Conservation (phyloP, 2,329 filamentous ascomycete species). For the Mollisia scopiformis region DNA sequence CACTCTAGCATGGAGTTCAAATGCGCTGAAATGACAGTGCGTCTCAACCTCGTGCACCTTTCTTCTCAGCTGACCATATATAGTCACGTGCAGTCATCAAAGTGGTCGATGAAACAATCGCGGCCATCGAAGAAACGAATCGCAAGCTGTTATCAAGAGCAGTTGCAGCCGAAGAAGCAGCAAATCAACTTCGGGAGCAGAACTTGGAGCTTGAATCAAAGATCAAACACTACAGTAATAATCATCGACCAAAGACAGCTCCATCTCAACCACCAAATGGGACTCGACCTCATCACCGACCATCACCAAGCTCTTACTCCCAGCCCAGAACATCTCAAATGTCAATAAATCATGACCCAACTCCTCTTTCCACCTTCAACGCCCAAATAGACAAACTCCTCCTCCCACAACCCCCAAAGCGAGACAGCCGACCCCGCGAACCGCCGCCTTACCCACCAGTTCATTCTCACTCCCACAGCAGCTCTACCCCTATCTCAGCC, state of each 20-base stretch:
- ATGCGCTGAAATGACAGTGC: constrained; percentile 8
- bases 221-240: constrained; percentile 25
- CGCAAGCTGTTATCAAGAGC: constrained; percentile 26
- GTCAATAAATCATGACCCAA: constrained; percentile 5
- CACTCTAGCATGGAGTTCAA: constrained; percentile 18
- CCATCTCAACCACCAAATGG: constrained; percentile 9
- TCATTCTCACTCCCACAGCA: not conserved
- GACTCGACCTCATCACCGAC: not conserved
- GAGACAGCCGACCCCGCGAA: constrained; percentile 1
- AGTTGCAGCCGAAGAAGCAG: constrained; percentile 29
- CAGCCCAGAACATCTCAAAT: not conserved
- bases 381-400: constrained; percentile 12
- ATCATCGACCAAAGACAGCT: constrained; percentile 25
- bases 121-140: constrained; percentile 32
- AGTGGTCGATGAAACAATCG: constrained; percentile 29
- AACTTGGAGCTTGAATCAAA: constrained; percentile 27
- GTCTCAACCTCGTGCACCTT: not conserved
- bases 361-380: constrained; percentile 28
- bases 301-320: not conserved
- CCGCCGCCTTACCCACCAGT: constrained; percentile 8
- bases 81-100: constrained; percentile 29
- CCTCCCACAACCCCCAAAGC: constrained; percentile 1
- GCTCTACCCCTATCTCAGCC: constrained; percentile 3
- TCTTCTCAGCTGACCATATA: not conserved
- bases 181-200: constrained; percentile 26